Percentiles rank a stretch among this genome's conserved stretches.
Evolutionary conservation across 257 asterid genomes (phyloP).

Genomic region (Plantago major): DNA sequence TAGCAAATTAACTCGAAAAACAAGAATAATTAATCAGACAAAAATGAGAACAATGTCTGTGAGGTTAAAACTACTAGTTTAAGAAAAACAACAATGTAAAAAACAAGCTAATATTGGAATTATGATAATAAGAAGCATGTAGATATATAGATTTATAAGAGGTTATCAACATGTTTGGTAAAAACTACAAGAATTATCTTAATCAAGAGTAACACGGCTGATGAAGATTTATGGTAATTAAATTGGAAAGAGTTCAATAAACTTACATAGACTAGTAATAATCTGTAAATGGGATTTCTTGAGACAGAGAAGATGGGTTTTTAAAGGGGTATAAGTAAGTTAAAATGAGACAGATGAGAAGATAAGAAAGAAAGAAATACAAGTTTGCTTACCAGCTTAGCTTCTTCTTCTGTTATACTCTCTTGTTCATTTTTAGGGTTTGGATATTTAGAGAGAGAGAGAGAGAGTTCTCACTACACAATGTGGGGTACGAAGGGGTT

Average conservation of each 20-base stretch:
- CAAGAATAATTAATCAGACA: background rate
- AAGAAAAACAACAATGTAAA: constrained; percentile 17
- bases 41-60: background rate
- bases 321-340: background rate
- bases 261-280: constrained; percentile 17
- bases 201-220: background rate
- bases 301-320: constrained; percentile 20
- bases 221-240: constrained; percentile 15
- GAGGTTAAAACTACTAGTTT: constrained; percentile 22
- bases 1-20: background rate
- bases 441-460: constrained; percentile 1
- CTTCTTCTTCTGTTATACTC: constrained; percentile 27
- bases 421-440: constrained; percentile 34
- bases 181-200: constrained; percentile 5
- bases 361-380: constrained; percentile 8
- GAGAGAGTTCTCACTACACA: background rate
- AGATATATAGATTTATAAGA: background rate
- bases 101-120: constrained; percentile 14
- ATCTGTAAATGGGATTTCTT: constrained; percentile 21
- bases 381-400: constrained; percentile 20
- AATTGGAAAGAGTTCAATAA: constrained; percentile 11
- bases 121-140: constrained; percentile 10
- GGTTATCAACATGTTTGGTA: constrained; percentile 1
- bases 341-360: background rate
- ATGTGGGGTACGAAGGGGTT: too few relatives aligned